A percentile compares a stretch with the other conserved stretches of the same genome.
Conservation (phyloP, 2,329 filamentous ascomycete genomes). For the Cylindrodendrum hubeiense region DNA sequence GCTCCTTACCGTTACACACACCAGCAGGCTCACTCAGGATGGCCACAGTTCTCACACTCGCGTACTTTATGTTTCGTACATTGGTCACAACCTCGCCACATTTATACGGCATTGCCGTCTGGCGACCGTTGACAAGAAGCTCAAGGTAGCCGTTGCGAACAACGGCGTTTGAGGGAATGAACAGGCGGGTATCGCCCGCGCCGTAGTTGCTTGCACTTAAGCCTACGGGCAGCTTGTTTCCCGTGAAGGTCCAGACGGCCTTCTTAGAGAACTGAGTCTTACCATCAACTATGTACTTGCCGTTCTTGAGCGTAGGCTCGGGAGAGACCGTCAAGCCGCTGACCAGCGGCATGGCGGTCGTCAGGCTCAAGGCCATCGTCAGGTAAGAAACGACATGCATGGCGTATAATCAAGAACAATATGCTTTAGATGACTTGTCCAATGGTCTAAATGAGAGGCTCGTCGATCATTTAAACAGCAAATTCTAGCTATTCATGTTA, state of each 20-base stretch:
- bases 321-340: no score
- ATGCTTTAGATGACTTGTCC: no score
- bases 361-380: no score
- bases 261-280: constrained; percentile 38
- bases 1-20: constrained; percentile 48
- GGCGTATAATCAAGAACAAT: no score
- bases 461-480: no score
- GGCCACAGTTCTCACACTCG: constrained; percentile 45
- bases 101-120: constrained; percentile 40
- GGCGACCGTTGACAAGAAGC: constrained; percentile 43
- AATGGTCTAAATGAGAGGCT: no score
- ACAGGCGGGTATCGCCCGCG: constrained; percentile 25
- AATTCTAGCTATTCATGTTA: no score
- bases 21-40: constrained; percentile 46
- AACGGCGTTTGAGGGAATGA: constrained; percentile 30
- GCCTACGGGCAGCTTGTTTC: constrained; percentile 37
- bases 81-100: constrained; percentile 41
- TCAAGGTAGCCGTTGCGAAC: constrained; percentile 46
- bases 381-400: no score
- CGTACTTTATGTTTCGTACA: constrained; percentile 45
- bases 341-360: no score
- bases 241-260: constrained; percentile 37
- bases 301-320: constrained; percentile 26
- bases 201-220: constrained; percentile 41
- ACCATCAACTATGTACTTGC: constrained; percentile 41